These are phyloP conservation scores for Cytospora leucostoma DNA, from an alignment of 2,329 filamentous ascomycete species.

Conservation along the genomic window DNA sequence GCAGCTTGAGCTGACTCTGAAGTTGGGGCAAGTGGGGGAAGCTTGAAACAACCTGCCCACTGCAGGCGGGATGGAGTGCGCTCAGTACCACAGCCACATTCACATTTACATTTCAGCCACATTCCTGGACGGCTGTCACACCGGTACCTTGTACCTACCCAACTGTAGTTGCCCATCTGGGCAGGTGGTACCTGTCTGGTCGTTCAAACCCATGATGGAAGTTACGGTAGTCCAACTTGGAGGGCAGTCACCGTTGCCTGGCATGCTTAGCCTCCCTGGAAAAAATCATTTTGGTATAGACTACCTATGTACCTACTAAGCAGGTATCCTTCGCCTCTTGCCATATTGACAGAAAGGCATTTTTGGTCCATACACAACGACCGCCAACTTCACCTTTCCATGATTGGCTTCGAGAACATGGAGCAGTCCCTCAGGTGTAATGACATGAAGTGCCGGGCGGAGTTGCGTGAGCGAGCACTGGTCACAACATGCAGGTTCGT, in stretches of 20 bases:
- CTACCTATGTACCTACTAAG: too few species aligned
- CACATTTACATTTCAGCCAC: neutral
- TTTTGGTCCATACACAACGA: neutral
- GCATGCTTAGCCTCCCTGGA: too few species aligned
- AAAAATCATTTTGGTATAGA: too few species aligned
- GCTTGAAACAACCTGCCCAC: too few species aligned
- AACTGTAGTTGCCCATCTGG: neutral
- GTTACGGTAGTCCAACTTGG: too few species aligned
- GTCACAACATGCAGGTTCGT: slow-evolving; percentile 84
- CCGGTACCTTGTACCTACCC: neutral
- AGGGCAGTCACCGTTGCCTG: too few species aligned
- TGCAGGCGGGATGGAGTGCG: neutral
- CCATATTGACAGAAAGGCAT: too few species aligned
- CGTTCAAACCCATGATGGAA: neutral
- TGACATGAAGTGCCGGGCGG: slow-evolving; percentile 70
- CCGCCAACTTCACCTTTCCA: neutral
- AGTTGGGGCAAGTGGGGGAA: slow-evolving; percentile 9
- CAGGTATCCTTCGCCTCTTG: too few species aligned
- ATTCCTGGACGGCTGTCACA: neutral
- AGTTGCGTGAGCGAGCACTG: slow-evolving; percentile 70
- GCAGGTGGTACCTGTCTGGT: neutral
- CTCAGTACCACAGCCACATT: neutral
- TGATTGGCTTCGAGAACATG: slow-evolving; percentile 49
- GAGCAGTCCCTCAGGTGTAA: slow-evolving; percentile 80
- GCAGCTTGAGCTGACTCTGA: too few species aligned